These are phyloP conservation scores for Aureobasidium sp. DNA, from an alignment of 2,329 filamentous ascomycete genomes.

Conservation along the genomic window DNA sequence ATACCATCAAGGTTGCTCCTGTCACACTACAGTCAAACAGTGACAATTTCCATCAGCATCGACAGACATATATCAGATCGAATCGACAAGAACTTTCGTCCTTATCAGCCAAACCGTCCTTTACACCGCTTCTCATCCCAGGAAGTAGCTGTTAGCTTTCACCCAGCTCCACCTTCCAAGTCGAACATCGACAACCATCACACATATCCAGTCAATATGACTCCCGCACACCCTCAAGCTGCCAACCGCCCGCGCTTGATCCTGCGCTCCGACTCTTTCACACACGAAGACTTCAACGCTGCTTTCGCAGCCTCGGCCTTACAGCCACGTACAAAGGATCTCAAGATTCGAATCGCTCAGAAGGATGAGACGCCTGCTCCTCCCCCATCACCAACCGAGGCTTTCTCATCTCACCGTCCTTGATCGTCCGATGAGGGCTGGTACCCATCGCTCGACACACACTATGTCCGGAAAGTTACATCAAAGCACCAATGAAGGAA, in stretches of 20 bases:
- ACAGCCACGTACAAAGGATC: constrained; percentile 13
- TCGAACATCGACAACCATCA: neutral
- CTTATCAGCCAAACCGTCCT: neutral
- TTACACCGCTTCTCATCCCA: neutral
- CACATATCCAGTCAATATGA: constrained; percentile 1
- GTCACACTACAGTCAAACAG: neutral
- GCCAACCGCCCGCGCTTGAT: constrained; percentile 7
- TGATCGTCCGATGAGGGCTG: neutral
- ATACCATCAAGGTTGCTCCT: neutral
- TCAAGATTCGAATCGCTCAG: constrained; percentile 15
- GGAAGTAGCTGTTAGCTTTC: neutral
- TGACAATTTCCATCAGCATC: neutral
- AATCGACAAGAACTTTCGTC: neutral
- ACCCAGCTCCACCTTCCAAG: too few species aligned
- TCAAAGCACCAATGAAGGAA: neutral
- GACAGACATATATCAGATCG: neutral
- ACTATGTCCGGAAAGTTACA: neutral
- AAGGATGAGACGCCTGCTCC: constrained; percentile 13
- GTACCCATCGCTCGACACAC: neutral
- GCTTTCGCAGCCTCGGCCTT: constrained; percentile 14
- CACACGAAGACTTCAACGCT: constrained; percentile 13
- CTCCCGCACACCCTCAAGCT: constrained; percentile 12
- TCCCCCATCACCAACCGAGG: constrained; percentile 14
- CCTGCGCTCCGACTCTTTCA: constrained; percentile 14
- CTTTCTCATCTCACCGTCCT: neutral